A percentile compares a stretch with the other conserved stretches of the same genome.
phyloP scores from a whole-genome alignment of 192 early-diverging fungal species.

The Backusella australiensis region DNA sequence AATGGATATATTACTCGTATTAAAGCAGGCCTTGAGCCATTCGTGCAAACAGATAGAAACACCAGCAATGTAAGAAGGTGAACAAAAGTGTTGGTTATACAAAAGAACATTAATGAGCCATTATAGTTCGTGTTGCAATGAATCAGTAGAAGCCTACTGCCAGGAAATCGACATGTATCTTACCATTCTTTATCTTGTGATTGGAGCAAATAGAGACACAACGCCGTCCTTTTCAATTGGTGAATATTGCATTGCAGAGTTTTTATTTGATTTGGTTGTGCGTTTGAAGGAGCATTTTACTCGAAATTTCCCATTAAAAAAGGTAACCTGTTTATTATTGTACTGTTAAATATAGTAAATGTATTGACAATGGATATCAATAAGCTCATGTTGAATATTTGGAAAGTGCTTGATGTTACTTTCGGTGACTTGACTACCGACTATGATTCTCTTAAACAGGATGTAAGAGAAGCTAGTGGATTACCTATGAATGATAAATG shows the following conservation, averaged over 20 bases:
- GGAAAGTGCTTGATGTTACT: constrained; percentile 64
- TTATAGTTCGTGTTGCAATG: not conserved
- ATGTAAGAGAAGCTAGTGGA: constrained; percentile 46
- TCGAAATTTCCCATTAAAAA: constrained; percentile 71
- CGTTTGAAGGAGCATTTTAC: constrained; percentile 65
- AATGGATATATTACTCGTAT: constrained; percentile 55
- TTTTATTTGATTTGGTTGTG: constrained; percentile 64
- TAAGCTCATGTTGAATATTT: constrained; percentile 56
- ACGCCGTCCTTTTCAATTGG: not conserved
- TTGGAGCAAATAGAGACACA: constrained; percentile 32
- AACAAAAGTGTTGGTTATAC: not conserved
- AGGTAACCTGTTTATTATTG: constrained; percentile 34
- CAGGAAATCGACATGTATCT: constrained; percentile 51
- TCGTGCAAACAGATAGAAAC: constrained; percentile 55
- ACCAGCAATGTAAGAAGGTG: constrained; percentile 15
- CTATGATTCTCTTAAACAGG: constrained; percentile 48
- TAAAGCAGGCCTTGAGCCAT: constrained; percentile 54
- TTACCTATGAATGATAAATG: constrained; percentile 28
- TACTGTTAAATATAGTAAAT: not conserved
- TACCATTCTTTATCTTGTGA: constrained; percentile 63
- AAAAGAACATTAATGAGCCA: not conserved
- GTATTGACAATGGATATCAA: not conserved
- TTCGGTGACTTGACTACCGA: constrained; percentile 51
- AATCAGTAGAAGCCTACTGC: not conserved
- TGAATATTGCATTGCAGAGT: constrained; percentile 50